Percentiles rank a stretch among this genome's conserved stretches.
Evolutionary conservation across 805 yeast species (phyloP).

Genomic region (Dipodascus geniculatus): DNA sequence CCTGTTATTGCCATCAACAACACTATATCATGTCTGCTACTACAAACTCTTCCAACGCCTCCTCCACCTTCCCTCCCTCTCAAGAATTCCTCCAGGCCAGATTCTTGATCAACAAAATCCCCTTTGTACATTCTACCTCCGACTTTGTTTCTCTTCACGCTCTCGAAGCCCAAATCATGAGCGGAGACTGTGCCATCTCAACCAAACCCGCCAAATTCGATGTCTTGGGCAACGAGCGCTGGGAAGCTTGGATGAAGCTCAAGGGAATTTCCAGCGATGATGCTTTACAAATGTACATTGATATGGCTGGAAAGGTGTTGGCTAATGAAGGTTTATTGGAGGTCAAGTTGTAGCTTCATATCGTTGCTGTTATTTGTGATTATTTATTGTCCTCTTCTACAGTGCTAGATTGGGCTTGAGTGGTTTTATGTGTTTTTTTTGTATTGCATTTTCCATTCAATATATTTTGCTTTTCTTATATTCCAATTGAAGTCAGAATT

Average conservation of each 20-base stretch:
- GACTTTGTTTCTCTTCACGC: not conserved
- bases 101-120: not conserved
- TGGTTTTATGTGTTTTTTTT: not conserved
- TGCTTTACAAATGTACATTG: not conserved
- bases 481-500: no score
- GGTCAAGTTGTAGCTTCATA: not conserved
- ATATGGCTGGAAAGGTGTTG: not conserved
- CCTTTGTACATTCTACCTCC: not conserved
- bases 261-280: not conserved
- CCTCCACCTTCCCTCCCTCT: not conserved
- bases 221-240: not conserved
- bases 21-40: not conserved
- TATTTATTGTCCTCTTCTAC: not conserved
- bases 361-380: not conserved
- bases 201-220: not conserved
- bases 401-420: not conserved
- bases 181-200: not conserved
- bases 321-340: not conserved
- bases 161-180: not conserved
- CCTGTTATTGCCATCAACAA: not conserved
- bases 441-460: not conserved
- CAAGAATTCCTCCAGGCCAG: not conserved
- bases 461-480: not conserved
- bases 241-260: not conserved
- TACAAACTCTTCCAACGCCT: not conserved